Conservation (phyloP, 176 grass and related monocot species). For the Oryza punctata region DNA sequence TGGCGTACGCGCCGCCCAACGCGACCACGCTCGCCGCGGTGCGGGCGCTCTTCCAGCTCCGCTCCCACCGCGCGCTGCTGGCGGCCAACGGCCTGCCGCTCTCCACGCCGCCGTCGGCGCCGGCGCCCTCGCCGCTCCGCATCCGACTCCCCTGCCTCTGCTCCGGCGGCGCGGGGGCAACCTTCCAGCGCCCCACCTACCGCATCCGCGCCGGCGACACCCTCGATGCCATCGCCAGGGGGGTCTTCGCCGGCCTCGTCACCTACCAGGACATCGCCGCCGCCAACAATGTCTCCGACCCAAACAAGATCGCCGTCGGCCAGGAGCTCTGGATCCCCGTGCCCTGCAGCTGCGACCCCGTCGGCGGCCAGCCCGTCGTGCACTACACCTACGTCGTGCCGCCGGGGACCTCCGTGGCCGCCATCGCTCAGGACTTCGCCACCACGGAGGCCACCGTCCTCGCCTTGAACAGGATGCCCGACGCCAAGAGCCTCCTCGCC, state of each 20-base stretch:
- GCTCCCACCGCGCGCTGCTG: slow-evolving; percentile 76
- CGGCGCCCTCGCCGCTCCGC: slow-evolving; percentile 51
- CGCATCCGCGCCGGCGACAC: slow-evolving; percentile 55
- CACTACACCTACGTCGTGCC: slow-evolving; percentile 69
- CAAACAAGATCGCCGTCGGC: slow-evolving; percentile 45
- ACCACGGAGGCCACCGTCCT: slow-evolving; percentile 55
- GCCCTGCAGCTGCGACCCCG: slow-evolving; percentile 93
- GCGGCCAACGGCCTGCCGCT: slow-evolving; percentile 65
- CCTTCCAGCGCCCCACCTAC: slow-evolving; percentile 72
- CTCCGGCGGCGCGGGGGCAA: slow-evolving; percentile 68
- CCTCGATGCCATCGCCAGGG: slow-evolving; percentile 62
- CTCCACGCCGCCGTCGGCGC: slow-evolving; percentile 44
- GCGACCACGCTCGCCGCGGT: slow-evolving; percentile 63
- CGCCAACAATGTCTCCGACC: slow-evolving; percentile 80
- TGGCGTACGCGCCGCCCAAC: slow-evolving; percentile 74
- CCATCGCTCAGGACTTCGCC: slow-evolving; percentile 66
- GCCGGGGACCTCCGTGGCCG: slow-evolving; percentile 48
- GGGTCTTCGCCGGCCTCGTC: slow-evolving; percentile 64
- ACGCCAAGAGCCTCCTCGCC: slow-evolving; percentile 72
- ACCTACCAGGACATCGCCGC: slow-evolving; percentile 81
- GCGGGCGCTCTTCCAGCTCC: slow-evolving; percentile 76
- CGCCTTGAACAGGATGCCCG: slow-evolving; percentile 57
- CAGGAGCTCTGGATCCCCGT: slow-evolving; percentile 87
- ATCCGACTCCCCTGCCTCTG: slow-evolving; percentile 84
- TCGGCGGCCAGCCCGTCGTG: slow-evolving; percentile 45